Percentiles rank a stretch among this genome's conserved stretches.
phyloP scores from a whole-genome alignment of 2,329 filamentous ascomycete genomes.

The Talaromyces verruculosus region DNA sequence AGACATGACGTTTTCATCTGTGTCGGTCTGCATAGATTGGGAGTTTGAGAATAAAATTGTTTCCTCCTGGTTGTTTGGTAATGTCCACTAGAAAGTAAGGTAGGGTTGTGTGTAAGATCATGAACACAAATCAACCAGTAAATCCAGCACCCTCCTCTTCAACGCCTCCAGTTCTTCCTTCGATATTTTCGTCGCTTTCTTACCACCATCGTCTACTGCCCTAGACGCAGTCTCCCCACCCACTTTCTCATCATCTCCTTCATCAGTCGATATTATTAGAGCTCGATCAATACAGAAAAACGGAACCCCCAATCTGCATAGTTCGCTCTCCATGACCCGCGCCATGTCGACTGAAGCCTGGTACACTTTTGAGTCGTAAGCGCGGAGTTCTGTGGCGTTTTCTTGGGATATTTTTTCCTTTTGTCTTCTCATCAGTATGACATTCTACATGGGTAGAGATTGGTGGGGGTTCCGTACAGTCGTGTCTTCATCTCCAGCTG shows the following conservation, averaged over 20 bases:
- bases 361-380: conserved; percentile 64
- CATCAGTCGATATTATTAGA: conserved; percentile 44
- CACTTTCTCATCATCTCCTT: conserved; percentile 33
- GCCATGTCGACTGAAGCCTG: conserved; percentile 60
- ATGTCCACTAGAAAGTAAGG: too few species aligned
- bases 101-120: conserved; percentile 14
- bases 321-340: conserved; percentile 55
- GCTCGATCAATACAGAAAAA: conserved; percentile 57
- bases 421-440: not conserved
- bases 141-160: conserved; percentile 50
- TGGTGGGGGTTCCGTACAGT: not conserved
- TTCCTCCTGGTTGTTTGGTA: not conserved
- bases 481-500: not conserved
- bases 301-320: conserved; percentile 60
- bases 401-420: conserved; percentile 40
- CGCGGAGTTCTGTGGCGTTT: conserved; percentile 55
- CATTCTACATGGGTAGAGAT: not conserved
- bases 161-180: conserved; percentile 46
- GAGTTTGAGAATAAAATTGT: conserved; percentile 1
- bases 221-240: not conserved
- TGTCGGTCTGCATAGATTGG: conserved; percentile 11
- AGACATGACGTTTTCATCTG: not conserved
- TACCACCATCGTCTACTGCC: conserved; percentile 23
- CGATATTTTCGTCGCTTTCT: conserved; percentile 30
- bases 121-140: conserved; percentile 53